Evolutionary conservation across 768 basidiomycete species (phyloP).

Genomic region (Hericium rajendrae): DNA sequence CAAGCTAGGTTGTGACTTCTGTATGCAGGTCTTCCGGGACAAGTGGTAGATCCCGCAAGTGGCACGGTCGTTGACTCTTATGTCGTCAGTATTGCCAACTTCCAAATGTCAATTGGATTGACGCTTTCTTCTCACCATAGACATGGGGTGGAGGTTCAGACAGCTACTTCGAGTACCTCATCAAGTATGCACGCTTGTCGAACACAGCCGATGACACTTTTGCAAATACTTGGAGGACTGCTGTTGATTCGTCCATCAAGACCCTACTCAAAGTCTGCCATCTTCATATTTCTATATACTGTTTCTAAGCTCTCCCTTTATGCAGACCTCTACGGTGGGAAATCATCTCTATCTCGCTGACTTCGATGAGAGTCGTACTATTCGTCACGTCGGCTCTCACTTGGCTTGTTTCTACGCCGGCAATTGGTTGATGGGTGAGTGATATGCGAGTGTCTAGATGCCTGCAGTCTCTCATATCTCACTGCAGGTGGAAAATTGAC

Average conservation of each 20-base stretch:
- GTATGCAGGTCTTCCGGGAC: constrained; percentile 40
- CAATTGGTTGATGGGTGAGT: constrained; percentile 63
- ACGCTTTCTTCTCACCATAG: constrained; percentile 22
- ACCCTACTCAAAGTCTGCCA: constrained; percentile 27
- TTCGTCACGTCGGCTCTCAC: constrained; percentile 62
- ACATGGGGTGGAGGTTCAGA: constrained; percentile 66
- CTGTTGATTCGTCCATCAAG: constrained; percentile 63
- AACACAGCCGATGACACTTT: constrained; percentile 58
- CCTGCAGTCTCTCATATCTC: not conserved
- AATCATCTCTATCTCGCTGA: constrained; percentile 58
- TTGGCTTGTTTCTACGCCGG: constrained; percentile 68
- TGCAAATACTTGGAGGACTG: constrained; percentile 57
- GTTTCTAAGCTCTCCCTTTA: too few relatives aligned
- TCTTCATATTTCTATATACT: too few relatives aligned
- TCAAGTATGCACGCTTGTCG: constrained; percentile 61
- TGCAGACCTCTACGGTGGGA: constrained; percentile 56
- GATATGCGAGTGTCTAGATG: not conserved
- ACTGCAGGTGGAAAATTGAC: constrained; percentile 50
- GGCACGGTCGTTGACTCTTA: constrained; percentile 43
- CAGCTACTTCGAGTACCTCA: constrained; percentile 70
- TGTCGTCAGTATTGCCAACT: constrained; percentile 29
- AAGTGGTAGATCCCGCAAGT: constrained; percentile 44
- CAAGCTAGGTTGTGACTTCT: too few relatives aligned
- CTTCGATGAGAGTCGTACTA: constrained; percentile 33
- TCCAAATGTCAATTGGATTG: not conserved